Percentiles rank a stretch among this genome's conserved stretches.
phyloP scores from a whole-genome alignment of 441 rosid species.

The Pelargonium cotyledonis region DNA sequence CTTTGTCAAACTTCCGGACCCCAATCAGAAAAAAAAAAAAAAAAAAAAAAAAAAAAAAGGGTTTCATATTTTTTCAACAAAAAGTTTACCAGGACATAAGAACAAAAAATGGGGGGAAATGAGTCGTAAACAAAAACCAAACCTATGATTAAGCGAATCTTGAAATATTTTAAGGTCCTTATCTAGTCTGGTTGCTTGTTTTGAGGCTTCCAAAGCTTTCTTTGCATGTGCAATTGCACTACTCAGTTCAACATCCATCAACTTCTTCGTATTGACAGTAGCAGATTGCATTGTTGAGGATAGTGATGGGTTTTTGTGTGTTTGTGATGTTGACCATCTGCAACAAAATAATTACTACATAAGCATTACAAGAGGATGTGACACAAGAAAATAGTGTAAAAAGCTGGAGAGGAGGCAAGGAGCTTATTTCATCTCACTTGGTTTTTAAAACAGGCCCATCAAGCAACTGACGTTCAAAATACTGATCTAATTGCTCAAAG shows the following conservation, averaged over 20 bases:
- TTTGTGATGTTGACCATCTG: slow-evolving; percentile 39
- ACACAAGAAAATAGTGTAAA: slow-evolving; percentile 12
- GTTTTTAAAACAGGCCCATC: slow-evolving; percentile 45
- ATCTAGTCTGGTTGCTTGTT: slow-evolving; percentile 50
- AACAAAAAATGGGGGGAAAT: slow-evolving; percentile 14
- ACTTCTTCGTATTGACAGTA: slow-evolving; percentile 21
- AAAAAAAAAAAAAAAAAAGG: no score
- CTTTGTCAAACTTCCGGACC: slow-evolving; percentile 32
- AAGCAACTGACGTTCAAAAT: slow-evolving; percentile 35
- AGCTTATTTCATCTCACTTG: slow-evolving; percentile 36
- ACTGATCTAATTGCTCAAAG: slow-evolving; percentile 22
- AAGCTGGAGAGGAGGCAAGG: slow-evolving; percentile 15
- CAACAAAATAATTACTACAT: slow-evolving; percentile 7
- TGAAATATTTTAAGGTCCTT: slow-evolving; percentile 23
- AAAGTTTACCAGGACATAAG: slow-evolving; percentile 5
- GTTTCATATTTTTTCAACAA: slow-evolving; percentile 14
- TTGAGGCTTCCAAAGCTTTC: slow-evolving; percentile 69
- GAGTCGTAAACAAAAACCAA: slow-evolving; percentile 20
- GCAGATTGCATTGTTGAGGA: slow-evolving; percentile 29
- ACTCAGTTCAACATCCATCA: slow-evolving; percentile 29
- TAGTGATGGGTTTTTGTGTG: slow-evolving; percentile 28
- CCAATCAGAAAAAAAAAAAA: slow-evolving; percentile 22
- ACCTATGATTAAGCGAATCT: slow-evolving; percentile 44
- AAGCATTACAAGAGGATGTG: slow-evolving; percentile 12
- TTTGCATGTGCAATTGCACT: slow-evolving; percentile 51